These are phyloP conservation scores for Tricholoma furcatifolium DNA, from an alignment of 768 basidiomycete species.

Conservation along the genomic window DNA sequence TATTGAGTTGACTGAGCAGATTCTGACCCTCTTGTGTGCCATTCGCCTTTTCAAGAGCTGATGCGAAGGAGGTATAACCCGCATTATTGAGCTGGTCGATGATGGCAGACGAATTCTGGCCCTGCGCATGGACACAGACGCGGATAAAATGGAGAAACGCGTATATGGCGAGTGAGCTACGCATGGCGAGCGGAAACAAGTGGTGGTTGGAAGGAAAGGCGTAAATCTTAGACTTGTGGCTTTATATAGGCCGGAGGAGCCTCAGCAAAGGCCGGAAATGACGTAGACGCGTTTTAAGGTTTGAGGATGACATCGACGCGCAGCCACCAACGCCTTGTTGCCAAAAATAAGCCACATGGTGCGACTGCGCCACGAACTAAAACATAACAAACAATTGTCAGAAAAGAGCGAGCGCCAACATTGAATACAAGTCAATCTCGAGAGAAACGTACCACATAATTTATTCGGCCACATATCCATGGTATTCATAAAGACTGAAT, in stretches of 20 bases:
- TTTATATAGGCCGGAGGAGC: constrained; percentile 10
- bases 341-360: too few species aligned
- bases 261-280: constrained; percentile 1
- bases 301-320: background rate
- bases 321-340: background rate
- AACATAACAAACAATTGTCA: too few species aligned
- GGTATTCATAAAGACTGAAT: too few species aligned
- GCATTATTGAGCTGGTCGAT: constrained; percentile 10
- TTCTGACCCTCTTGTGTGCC: constrained; percentile 11
- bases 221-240: background rate
- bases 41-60: constrained; percentile 4
- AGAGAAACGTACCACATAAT: too few species aligned
- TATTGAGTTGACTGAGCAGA: constrained; percentile 9
- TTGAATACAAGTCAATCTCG: too few species aligned
- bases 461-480: too few species aligned
- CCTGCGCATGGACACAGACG: constrained; percentile 7
- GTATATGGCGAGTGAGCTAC: background rate
- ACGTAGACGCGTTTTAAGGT: constrained; percentile 5
- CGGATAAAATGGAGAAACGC: background rate
- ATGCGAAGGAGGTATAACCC: constrained; percentile 12
- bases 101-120: constrained; percentile 11
- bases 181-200: constrained; percentile 8
- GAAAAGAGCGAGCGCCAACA: too few species aligned
- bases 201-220: background rate
- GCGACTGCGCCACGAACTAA: too few species aligned